Conservation (phyloP, 176 grass and related monocot genomes). For the Lolium multiflorum region DNA sequence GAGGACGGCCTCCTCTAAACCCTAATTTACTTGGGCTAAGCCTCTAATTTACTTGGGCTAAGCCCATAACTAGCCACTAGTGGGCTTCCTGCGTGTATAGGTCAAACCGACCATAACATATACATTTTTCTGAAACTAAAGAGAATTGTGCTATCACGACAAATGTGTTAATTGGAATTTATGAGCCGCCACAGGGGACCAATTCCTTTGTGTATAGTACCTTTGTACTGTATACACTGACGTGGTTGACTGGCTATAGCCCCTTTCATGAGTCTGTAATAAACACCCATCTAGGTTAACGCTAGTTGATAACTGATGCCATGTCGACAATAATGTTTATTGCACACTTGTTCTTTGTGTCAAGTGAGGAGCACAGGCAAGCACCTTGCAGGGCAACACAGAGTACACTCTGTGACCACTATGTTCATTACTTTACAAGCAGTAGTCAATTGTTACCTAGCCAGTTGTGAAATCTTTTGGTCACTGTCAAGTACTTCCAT, state of each 20-base stretch:
- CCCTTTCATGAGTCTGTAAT: background rate
- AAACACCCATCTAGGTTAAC: background rate
- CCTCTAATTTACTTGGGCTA: too few species aligned
- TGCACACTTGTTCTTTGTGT: background rate
- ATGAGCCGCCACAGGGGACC: background rate
- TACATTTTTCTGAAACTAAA: background rate
- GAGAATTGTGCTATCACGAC: background rate
- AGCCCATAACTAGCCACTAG: too few species aligned
- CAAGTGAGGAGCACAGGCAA: background rate
- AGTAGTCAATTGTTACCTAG: background rate
- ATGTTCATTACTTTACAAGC: background rate
- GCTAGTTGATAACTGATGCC: background rate
- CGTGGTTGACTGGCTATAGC: background rate
- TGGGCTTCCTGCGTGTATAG: too few species aligned
- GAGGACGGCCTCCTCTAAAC: too few species aligned
- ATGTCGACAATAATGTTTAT: background rate
- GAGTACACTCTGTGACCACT: background rate
- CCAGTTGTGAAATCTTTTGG: background rate
- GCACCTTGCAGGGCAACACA: background rate
- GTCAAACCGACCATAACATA: too few species aligned
- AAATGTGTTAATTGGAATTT: background rate
- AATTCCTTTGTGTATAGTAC: background rate
- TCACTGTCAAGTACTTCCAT: background rate
- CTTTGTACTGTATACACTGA: background rate
- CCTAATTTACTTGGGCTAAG: too few species aligned